Evolutionary conservation across 495 filamentous ascomycete species (phyloP).

Genomic region (Lepidopterella palustris): DNA sequence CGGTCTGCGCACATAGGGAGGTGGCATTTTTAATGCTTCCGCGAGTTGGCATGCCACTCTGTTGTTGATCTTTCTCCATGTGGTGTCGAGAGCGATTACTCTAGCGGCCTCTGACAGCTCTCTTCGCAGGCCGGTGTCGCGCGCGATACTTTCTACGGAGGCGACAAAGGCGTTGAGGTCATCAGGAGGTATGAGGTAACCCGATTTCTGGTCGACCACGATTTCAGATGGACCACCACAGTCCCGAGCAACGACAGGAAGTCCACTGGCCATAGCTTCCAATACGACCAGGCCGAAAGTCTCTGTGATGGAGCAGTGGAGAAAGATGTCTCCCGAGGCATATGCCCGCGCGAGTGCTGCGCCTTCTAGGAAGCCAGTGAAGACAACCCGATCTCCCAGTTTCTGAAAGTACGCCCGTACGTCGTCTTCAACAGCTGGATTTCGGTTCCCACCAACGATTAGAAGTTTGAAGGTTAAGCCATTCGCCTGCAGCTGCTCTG

Average conservation of each 20-base stretch:
- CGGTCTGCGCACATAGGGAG: neutral
- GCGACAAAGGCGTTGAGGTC: conserved; percentile 49
- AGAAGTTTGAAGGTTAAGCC: conserved; percentile 52
- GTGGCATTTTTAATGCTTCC: neutral
- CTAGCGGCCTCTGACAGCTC: conserved; percentile 41
- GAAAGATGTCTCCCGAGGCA: conserved; percentile 54
- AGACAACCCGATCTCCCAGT: conserved; percentile 47
- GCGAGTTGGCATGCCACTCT: conserved; percentile 53
- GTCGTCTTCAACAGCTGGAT: conserved; percentile 49
- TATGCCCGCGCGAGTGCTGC: conserved; percentile 50
- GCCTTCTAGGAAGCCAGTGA: conserved; percentile 53
- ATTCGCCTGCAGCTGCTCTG: conserved; percentile 43
- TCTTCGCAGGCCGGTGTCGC: conserved; percentile 36
- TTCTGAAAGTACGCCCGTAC: conserved; percentile 47
- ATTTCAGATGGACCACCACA: conserved; percentile 60
- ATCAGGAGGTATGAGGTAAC: conserved; percentile 50
- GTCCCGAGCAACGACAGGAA: conserved; percentile 57
- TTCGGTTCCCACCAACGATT: conserved; percentile 57
- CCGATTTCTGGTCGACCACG: conserved; percentile 48
- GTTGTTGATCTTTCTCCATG: conserved; percentile 60
- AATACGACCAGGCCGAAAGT: conserved; percentile 61
- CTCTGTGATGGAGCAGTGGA: conserved; percentile 61
- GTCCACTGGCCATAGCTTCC: conserved; percentile 59
- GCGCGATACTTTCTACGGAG: conserved; percentile 39
- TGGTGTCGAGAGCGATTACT: conserved; percentile 49